These are phyloP conservation scores for Lentinula edodes DNA, from an alignment of 768 basidiomycete species.

Conservation along the genomic window DNA sequence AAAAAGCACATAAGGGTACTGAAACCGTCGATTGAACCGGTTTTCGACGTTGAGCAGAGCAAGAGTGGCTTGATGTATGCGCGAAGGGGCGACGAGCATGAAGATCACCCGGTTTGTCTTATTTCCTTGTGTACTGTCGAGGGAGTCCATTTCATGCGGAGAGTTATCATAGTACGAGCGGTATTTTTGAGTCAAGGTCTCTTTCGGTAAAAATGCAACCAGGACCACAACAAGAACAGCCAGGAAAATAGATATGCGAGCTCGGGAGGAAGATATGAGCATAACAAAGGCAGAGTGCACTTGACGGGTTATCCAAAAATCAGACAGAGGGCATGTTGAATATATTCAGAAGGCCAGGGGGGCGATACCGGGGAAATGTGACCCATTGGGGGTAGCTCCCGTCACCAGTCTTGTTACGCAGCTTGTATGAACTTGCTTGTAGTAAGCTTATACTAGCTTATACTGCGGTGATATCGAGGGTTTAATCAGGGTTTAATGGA, in stretches of 20 bases:
- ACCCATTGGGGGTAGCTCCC: no score
- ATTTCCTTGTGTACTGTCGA: background rate
- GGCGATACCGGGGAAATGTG: no score
- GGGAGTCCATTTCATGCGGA: background rate
- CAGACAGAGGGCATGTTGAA: background rate
- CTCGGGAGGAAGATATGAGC: background rate
- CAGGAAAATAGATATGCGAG: background rate
- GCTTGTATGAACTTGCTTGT: no score
- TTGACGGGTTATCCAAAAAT: background rate
- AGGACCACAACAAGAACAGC: background rate
- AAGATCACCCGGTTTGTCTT: constrained; percentile 22
- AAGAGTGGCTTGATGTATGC: constrained; percentile 20
- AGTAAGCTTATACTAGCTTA: no score
- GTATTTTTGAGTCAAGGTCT: background rate
- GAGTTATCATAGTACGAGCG: background rate
- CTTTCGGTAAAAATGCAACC: background rate
- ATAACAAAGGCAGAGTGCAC: background rate
- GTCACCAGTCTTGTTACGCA: no score
- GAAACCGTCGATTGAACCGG: constrained; percentile 23
- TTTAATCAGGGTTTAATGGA: no score
- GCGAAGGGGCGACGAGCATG: constrained; percentile 20
- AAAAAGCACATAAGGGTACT: constrained; percentile 24
- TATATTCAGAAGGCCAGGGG: no score
- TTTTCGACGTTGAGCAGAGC: constrained; percentile 24
- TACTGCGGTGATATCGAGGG: no score